Evolutionary conservation across 257 asterid species (phyloP).

Genomic region (Ajuga chamaepitys): DNA sequence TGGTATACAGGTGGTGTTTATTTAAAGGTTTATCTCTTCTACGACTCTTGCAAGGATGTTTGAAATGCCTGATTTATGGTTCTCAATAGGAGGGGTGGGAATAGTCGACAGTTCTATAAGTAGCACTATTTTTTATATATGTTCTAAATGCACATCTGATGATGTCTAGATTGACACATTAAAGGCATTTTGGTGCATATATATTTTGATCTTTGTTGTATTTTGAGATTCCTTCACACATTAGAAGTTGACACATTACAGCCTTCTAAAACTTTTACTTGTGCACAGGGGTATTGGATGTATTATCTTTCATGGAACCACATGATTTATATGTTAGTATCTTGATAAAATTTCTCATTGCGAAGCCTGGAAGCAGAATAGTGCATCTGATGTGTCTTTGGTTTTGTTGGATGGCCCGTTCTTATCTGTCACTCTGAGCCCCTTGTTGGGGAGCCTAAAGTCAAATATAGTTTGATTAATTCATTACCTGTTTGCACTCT

Average conservation of each 20-base stretch:
- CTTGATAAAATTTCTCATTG: background rate
- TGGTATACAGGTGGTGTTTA: background rate
- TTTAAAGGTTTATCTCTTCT: too few species aligned
- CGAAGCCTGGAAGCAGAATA: background rate
- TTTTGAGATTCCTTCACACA: background rate
- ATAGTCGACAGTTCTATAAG: background rate
- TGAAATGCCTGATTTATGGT: background rate
- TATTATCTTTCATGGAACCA: background rate
- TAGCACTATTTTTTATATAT: too few species aligned
- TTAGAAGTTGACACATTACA: background rate
- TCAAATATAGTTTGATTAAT: background rate
- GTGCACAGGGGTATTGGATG: background rate
- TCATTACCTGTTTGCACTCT: slow-evolving; percentile 14
- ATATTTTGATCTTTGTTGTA: background rate
- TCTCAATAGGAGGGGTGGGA: background rate
- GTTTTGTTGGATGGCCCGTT: slow-evolving; percentile 4
- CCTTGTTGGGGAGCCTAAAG: background rate
- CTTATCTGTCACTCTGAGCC: background rate
- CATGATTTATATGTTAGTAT: background rate
- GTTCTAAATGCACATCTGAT: background rate
- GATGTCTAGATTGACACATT: background rate
- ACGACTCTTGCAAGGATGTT: too few species aligned
- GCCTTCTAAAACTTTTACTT: background rate
- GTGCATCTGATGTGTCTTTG: background rate
- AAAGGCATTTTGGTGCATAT: background rate